Conservation (phyloP, 2,329 filamentous ascomycete species). For the Dactylonectria estremocensis region DNA sequence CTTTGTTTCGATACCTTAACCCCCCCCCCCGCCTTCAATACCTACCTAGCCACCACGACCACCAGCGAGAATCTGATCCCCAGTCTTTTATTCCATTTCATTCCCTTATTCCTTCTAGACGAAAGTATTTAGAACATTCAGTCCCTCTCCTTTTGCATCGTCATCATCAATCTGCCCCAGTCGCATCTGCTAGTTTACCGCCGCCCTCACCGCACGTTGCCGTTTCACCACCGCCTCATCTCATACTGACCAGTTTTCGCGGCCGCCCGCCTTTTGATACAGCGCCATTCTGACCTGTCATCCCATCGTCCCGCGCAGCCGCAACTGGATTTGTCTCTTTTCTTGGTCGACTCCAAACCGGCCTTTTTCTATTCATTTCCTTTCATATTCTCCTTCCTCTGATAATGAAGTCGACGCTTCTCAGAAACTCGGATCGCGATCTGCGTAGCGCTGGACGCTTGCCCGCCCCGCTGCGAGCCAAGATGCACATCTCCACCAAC, state of each 20-base stretch:
- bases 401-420: conserved; percentile 21
- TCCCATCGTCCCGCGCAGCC: neutral
- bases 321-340: neutral
- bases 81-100: conserved; percentile 7
- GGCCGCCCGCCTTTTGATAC: neutral
- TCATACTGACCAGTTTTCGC: conserved; percentile 18
- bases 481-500: conserved; percentile 58
- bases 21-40: no score
- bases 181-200: conserved; percentile 17
- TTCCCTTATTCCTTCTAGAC: conserved; percentile 7
- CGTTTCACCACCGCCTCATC: conserved; percentile 31
- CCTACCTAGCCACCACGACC: conserved; percentile 19
- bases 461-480: conserved; percentile 29
- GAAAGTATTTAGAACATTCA: conserved; percentile 8
- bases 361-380: neutral
- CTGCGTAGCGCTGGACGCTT: conserved; percentile 32
- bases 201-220: conserved; percentile 15
- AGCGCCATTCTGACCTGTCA: neutral
- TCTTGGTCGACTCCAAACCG: neutral
- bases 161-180: conserved; percentile 6
- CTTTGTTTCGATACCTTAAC: conserved; percentile 29
- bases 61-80: conserved; percentile 14
- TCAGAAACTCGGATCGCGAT: conserved; percentile 38
- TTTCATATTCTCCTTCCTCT: conserved; percentile 25
- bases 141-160: conserved; percentile 15